These are phyloP conservation scores for Pseudogymnoascus sp. DNA, from an alignment of 2,329 filamentous ascomycete species.

Conservation along the genomic window DNA sequence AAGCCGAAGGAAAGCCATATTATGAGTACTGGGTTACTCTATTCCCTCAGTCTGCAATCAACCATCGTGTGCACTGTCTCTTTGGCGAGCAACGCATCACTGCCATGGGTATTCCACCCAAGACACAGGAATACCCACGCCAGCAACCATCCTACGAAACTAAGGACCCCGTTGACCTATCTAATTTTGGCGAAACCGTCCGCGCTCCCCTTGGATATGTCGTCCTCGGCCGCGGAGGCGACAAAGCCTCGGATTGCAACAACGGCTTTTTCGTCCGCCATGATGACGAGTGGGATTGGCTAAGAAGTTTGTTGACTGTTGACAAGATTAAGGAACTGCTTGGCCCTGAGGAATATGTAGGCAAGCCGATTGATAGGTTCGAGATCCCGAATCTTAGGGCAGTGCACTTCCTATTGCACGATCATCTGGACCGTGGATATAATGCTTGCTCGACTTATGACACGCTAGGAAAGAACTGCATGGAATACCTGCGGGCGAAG, in stretches of 20 bases:
- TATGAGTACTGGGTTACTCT: slow-evolving; percentile 24
- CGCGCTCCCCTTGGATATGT: slow-evolving; percentile 25
- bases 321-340: slow-evolving; percentile 23
- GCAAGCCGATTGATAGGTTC: slow-evolving; percentile 17
- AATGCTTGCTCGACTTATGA: slow-evolving; percentile 36
- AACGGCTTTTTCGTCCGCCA: slow-evolving; percentile 33
- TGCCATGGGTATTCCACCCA: slow-evolving; percentile 9
- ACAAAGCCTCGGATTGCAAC: slow-evolving; percentile 32
- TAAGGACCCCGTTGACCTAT: background rate
- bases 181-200: slow-evolving; percentile 21
- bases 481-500: slow-evolving; percentile 37
- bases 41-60: slow-evolving; percentile 20
- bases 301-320: slow-evolving; percentile 23
- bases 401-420: slow-evolving; percentile 35
- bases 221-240: slow-evolving; percentile 30
- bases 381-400: slow-evolving; percentile 13
- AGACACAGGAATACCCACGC: slow-evolving; percentile 1
- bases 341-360: slow-evolving; percentile 17
- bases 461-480: slow-evolving; percentile 38
- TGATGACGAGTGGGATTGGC: slow-evolving; percentile 33
- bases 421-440: slow-evolving; percentile 38
- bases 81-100: slow-evolving; percentile 16
- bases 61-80: slow-evolving; percentile 16
- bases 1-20: slow-evolving; percentile 27
- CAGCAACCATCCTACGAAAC: slow-evolving; percentile 16